Base-by-base conservation (phyloP, 768 basidiomycete species). In the Mycena olivaceomarginata region DNA sequence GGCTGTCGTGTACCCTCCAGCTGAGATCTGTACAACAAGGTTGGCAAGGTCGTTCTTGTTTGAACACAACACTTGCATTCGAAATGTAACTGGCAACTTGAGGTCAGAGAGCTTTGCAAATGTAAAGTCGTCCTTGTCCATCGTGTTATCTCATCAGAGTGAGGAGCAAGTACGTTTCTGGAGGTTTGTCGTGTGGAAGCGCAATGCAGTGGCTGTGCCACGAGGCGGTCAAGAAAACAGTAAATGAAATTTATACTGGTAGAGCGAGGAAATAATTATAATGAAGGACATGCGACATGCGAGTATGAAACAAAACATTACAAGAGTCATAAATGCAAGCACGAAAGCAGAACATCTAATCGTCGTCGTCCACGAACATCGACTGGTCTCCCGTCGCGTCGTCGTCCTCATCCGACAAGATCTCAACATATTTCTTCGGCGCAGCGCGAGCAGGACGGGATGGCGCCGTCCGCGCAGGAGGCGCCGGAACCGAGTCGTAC, bases 81-180 rank as follows among this genome's bases (percentile, higher is more conserved):
- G 92, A 82, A 97, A 93, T 12, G 97, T 97, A 12, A 98, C 92
- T 2, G 95, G 96, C 10, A 96, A 85, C 83, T 96, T 97, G 75
- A 98, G 90, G 84, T 98, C 96, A 70, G 95, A 95, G 22, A 97
- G 92, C 83, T 94, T 94, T 8, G 97, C 97, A 83, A 98, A 98
- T 3, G 96, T 97, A 81, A 97, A 96, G 84, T 98, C 97, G 81
- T 90, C 90, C 77, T 90, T 90, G 81, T 91, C 90, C 90, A 91
- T 91, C 57, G 66, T 62, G 48, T 39, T 74, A 74, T 41, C 12
- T 41, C 73, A 74, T 68, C 48, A n/a, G 57, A 11, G 20, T n/a
- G 9, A 7, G 20, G 25, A 18, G 20, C 9, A 67, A 25, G 22
- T 63, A 40, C 46, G 45, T 31, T 51, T 43, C 56, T 46, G 51